A percentile compares a stretch with the other conserved stretches of the same genome.
These are phyloP conservation scores for Protea cynaroides DNA, from an alignment of 164 flowering plant genomes.

Conservation along the genomic window DNA sequence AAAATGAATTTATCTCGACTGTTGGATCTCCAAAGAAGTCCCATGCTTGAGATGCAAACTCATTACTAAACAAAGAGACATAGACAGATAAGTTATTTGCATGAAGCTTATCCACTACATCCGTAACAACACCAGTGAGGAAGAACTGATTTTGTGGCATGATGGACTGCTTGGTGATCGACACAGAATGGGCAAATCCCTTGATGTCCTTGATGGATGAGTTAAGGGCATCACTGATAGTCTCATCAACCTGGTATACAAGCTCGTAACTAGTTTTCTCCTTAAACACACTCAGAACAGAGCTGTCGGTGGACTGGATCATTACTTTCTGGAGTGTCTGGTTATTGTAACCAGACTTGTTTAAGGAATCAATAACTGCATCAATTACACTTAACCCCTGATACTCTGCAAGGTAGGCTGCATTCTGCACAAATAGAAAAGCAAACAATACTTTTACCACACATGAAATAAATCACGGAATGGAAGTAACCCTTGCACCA, in stretches of 20 bases:
- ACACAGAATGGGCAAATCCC: conserved; percentile 63
- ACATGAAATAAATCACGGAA: background rate
- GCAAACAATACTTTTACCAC: background rate
- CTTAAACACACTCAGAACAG: conserved; percentile 53
- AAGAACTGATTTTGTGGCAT: conserved; percentile 28
- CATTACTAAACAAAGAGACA: conserved; percentile 58
- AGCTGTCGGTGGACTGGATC: conserved; percentile 66
- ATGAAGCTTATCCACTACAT: conserved; percentile 45
- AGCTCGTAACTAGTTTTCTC: conserved; percentile 40
- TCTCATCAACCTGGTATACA: conserved; percentile 56
- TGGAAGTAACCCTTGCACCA: background rate
- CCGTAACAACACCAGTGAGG: conserved; percentile 28
- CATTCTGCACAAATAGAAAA: conserved; percentile 54
- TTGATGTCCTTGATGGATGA: conserved; percentile 56
- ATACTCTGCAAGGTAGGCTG: conserved; percentile 66
- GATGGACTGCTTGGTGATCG: conserved; percentile 49
- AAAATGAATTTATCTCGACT: conserved; percentile 66
- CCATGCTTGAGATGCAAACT: conserved; percentile 79
- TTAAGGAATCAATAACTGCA: conserved; percentile 53
- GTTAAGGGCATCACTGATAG: conserved; percentile 37
- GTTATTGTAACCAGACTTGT: conserved; percentile 43
- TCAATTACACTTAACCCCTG: conserved; percentile 43
- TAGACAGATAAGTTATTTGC: conserved; percentile 51
- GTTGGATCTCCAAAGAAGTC: conserved; percentile 79
- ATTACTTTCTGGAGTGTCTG: conserved; percentile 38